phyloP scores from a whole-genome alignment of 441 rosid genomes.

The Gossypium lobatum region DNA sequence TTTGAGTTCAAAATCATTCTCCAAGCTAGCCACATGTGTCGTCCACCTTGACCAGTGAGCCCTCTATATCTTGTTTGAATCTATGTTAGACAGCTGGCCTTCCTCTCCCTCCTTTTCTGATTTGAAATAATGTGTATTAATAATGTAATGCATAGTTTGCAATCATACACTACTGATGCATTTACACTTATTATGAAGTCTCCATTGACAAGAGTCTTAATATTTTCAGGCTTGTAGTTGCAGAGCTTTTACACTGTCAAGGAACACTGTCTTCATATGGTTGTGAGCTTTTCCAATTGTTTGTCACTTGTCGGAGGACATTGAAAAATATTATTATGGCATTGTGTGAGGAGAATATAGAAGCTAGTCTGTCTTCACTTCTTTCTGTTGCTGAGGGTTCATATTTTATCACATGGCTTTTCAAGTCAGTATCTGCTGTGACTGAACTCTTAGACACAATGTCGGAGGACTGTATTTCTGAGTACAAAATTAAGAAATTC shows the following conservation, averaged over 20 bases:
- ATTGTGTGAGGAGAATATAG: conserved; percentile 40
- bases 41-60: conserved; percentile 79
- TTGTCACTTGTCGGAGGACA: conserved; percentile 67
- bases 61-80: conserved; percentile 2
- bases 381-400: conserved; percentile 40
- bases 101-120: neutral
- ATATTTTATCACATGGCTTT: conserved; percentile 59
- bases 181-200: conserved; percentile 12
- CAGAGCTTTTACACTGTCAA: conserved; percentile 33
- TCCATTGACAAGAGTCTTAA: conserved; percentile 14
- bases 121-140: neutral
- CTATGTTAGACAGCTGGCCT: neutral
- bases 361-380: conserved; percentile 28
- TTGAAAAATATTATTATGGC: conserved; percentile 50
- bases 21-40: conserved; percentile 40
- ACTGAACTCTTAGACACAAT: conserved; percentile 38
- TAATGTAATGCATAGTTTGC: neutral
- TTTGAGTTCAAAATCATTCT: conserved; percentile 52
- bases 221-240: conserved; percentile 43
- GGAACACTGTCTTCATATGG: conserved; percentile 27
- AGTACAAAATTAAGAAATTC: conserved; percentile 31
- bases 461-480: conserved; percentile 22
- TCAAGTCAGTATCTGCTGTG: conserved; percentile 50
- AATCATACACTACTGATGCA: conserved; percentile 8
- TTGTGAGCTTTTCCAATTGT: conserved; percentile 48